Percentiles rank a stretch among this genome's conserved stretches.
phyloP scores from a whole-genome alignment of 2,329 filamentous ascomycete genomes.

The Fusarium nelsonii region DNA sequence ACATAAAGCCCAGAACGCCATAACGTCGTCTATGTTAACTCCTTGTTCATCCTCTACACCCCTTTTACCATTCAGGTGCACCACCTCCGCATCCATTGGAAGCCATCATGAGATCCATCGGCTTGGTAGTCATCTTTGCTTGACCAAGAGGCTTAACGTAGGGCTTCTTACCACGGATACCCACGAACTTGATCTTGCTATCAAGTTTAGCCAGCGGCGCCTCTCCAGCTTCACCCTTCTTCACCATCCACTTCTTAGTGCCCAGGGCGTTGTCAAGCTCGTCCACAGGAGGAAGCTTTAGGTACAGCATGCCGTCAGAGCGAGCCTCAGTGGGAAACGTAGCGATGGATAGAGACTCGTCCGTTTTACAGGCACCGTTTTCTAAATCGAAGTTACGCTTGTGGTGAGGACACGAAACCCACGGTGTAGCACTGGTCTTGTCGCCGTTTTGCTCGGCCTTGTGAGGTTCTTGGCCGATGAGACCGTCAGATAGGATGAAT shows the following conservation, averaged over 20 bases:
- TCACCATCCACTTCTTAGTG: constrained; percentile 82
- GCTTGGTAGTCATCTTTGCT: constrained; percentile 52
- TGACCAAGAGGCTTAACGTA: constrained; percentile 53
- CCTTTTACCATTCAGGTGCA: constrained; percentile 61
- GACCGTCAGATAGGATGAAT: constrained; percentile 87
- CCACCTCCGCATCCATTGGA: constrained; percentile 55
- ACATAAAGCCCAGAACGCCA: constrained; percentile 20
- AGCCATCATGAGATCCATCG: constrained; percentile 55
- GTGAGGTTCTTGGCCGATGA: constrained; percentile 75
- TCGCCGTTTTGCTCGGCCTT: constrained; percentile 44
- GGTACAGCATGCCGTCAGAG: constrained; percentile 79
- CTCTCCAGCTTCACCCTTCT: constrained; percentile 71
- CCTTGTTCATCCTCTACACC: constrained; percentile 4
- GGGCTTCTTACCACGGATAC: constrained; percentile 58
- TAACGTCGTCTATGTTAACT: constrained; percentile 1
- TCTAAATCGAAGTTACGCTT: constrained; percentile 89
- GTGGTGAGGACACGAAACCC: constrained; percentile 88
- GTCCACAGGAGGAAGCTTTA: constrained; percentile 82
- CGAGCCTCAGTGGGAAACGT: constrained; percentile 83
- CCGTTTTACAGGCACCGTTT: constrained; percentile 79
- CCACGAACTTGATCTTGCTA: constrained; percentile 59
- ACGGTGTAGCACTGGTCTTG: constrained; percentile 62
- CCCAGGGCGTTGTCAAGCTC: constrained; percentile 85
- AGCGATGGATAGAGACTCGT: constrained; percentile 81
- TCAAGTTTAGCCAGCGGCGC: constrained; percentile 61